Conservation (phyloP, 208 protist species). For the Acanthamoeba rhysodes region DNA sequence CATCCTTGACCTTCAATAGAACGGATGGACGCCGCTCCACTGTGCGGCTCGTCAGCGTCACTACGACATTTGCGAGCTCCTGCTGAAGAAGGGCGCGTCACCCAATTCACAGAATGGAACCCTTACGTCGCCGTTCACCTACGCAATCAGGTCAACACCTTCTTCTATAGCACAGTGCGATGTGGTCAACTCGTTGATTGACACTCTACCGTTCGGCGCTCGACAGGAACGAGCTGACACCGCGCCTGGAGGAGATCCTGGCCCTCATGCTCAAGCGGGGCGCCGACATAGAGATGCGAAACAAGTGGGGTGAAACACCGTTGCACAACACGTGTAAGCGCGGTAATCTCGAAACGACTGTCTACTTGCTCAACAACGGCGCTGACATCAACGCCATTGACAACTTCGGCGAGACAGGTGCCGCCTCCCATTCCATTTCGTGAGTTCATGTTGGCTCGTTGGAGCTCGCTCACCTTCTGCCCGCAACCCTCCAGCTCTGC, state of each 20-base stretch:
- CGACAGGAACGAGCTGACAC: background rate
- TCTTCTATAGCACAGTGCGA: background rate
- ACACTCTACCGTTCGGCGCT: background rate
- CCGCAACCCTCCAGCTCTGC: background rate
- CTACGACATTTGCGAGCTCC: conserved; percentile 42
- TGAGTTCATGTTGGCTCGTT: background rate
- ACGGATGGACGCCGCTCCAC: conserved; percentile 27
- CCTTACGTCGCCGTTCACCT: background rate
- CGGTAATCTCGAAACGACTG: background rate
- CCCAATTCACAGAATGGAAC: conserved; percentile 27
- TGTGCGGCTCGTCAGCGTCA: background rate
- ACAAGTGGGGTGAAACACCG: background rate
- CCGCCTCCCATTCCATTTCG: background rate
- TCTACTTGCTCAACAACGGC: background rate
- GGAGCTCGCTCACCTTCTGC: background rate
- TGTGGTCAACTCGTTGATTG: background rate
- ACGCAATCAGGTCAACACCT: background rate
- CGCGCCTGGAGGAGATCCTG: conserved; percentile 2
- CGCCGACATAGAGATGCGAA: conserved; percentile 36
- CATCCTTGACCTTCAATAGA: background rate
- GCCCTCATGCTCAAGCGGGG: background rate
- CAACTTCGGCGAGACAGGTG: background rate
- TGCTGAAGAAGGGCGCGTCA: conserved; percentile 26
- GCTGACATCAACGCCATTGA: conserved; percentile 37
- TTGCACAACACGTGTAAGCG: conserved; percentile 12